Evolutionary conservation across 805 yeast genomes (phyloP).

Genomic region (Starmerella apis): DNA sequence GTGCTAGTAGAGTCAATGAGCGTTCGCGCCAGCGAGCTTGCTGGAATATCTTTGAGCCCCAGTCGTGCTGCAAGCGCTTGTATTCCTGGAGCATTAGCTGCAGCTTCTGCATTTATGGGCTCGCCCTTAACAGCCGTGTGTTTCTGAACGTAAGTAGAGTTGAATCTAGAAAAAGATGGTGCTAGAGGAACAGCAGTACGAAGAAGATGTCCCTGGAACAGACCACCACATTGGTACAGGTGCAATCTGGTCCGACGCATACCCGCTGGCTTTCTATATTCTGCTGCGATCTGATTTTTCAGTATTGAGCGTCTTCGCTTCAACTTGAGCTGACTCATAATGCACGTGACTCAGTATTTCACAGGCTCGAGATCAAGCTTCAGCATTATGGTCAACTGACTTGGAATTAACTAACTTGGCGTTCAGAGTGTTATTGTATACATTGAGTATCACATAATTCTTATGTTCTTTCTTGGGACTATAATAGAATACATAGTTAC

Average conservation of each 20-base stretch:
- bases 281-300: slow-evolving; percentile 4
- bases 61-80: slow-evolving; percentile 71
- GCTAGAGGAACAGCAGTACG: not conserved
- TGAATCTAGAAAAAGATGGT: not conserved
- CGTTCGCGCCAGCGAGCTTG: slow-evolving; percentile 67
- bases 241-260: slow-evolving; percentile 6
- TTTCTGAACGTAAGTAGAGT: slow-evolving; percentile 19
- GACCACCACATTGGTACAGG: not conserved
- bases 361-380: no score
- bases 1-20: slow-evolving; percentile 47
- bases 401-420: no score
- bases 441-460: no score
- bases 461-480: no score
- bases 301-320: not conserved
- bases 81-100: slow-evolving; percentile 56
- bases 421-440: no score
- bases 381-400: no score
- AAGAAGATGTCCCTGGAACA: not conserved
- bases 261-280: not conserved
- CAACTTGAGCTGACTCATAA: not conserved
- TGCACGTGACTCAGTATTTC: not conserved
- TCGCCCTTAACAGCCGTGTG: slow-evolving; percentile 24
- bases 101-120: slow-evolving; percentile 42
- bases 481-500: no score
- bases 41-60: slow-evolving; percentile 41